Evolutionary conservation across 2,329 filamentous ascomycete species (phyloP).

Genomic region (Exophiala aquamarina): DNA sequence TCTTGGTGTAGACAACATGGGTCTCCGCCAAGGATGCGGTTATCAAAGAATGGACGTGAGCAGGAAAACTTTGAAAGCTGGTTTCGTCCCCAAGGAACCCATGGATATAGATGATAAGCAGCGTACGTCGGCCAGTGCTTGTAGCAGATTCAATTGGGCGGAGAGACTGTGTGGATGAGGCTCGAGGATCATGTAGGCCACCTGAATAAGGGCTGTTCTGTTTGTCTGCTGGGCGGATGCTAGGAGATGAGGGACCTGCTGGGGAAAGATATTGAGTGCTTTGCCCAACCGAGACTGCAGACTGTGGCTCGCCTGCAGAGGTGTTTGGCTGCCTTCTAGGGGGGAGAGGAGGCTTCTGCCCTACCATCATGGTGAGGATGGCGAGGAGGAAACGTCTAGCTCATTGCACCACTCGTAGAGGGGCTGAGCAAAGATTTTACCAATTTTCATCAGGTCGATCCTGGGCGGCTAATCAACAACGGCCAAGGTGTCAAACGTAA

Average conservation of each 20-base stretch:
- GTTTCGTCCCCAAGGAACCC: constrained; percentile 88
- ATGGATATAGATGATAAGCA: constrained; percentile 82
- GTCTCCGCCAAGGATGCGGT: constrained; percentile 66
- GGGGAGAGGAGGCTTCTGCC: too few species aligned
- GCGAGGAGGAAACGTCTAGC: too few species aligned
- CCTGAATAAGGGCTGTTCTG: constrained; percentile 7
- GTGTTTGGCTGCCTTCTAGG: too few species aligned
- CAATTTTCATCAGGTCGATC: too few species aligned
- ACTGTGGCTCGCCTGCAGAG: too few species aligned
- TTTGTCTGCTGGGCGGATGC: neutral
- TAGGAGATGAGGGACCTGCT: neutral
- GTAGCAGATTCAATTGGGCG: constrained; percentile 31
- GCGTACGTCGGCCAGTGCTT: constrained; percentile 42
- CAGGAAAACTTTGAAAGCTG: constrained; percentile 84
- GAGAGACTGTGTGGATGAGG: constrained; percentile 34
- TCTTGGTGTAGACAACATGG: constrained; percentile 82
- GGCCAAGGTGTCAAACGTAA: too few species aligned
- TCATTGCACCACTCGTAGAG: too few species aligned
- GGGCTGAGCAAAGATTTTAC: too few species aligned
- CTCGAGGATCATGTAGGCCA: constrained; percentile 30
- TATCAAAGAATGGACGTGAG: constrained; percentile 77
- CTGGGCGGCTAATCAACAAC: too few species aligned
- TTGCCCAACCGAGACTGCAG: too few species aligned
- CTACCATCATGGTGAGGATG: too few species aligned
- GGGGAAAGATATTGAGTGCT: constrained; percentile 4